Evolutionary conservation across 345 rosid species (phyloP).

Genomic region (Salix koriyanagi): DNA sequence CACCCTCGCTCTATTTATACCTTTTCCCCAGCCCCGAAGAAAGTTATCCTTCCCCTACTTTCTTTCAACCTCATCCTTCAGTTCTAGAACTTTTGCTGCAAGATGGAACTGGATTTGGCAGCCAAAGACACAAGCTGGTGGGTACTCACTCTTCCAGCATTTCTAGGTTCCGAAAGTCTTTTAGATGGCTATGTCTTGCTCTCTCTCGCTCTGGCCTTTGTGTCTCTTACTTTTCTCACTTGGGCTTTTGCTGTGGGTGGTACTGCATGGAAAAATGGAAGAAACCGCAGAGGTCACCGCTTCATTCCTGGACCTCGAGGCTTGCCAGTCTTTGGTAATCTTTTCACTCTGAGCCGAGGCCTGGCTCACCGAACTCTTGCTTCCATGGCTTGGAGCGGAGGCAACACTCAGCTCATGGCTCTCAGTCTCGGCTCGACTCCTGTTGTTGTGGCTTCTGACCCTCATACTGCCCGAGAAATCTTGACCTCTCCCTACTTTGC

Average conservation of each 20-base stretch:
- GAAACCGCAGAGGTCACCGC: slow-evolving; percentile 39
- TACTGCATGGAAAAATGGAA: slow-evolving; percentile 62
- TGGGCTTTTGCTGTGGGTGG: slow-evolving; percentile 70
- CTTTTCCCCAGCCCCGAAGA: too few relatives aligned
- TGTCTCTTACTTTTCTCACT: slow-evolving; percentile 37
- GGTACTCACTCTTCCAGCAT: slow-evolving; percentile 58
- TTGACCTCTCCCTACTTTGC: slow-evolving; percentile 61
- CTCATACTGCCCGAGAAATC: slow-evolving; percentile 63
- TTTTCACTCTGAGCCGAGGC: slow-evolving; percentile 57
- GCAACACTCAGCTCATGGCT: slow-evolving; percentile 63
- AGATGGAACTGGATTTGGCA: slow-evolving; percentile 24
- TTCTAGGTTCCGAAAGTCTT: slow-evolving; percentile 37
- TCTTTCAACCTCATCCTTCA: background rate
- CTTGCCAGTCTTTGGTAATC: slow-evolving; percentile 69
- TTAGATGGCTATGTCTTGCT: slow-evolving; percentile 27
- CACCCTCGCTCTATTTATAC: background rate
- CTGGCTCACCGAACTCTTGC: slow-evolving; percentile 69
- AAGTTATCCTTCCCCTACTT: too few relatives aligned
- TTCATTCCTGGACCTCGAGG: slow-evolving; percentile 69
- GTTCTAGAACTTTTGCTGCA: background rate
- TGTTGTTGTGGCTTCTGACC: slow-evolving; percentile 64
- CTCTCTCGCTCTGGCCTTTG: slow-evolving; percentile 34
- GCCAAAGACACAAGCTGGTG: slow-evolving; percentile 53
- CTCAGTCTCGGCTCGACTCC: slow-evolving; percentile 78
- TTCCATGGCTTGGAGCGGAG: slow-evolving; percentile 48